Percentiles rank a stretch among this genome's conserved stretches.
These are phyloP conservation scores for Colletotrichum aenigma DNA, from an alignment of 2,329 filamentous ascomycete genomes.

Conservation along the genomic window DNA sequence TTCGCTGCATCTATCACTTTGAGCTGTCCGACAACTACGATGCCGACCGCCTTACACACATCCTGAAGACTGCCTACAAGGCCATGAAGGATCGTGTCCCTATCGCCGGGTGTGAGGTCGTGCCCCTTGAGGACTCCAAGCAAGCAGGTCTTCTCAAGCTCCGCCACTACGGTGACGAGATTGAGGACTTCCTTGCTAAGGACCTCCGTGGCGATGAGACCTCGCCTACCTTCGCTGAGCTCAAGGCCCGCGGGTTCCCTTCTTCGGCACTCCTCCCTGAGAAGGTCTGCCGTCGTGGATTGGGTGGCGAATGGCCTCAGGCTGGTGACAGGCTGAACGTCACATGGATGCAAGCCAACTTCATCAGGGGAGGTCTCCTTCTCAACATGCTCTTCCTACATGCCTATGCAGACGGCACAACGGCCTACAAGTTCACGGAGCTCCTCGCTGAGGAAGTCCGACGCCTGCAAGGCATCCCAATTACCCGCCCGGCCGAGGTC, in stretches of 20 bases:
- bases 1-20: not conserved
- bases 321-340: constrained; percentile 19
- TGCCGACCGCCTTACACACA: not conserved
- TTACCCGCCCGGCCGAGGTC: constrained; percentile 26
- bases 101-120: not conserved
- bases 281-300: constrained; percentile 25
- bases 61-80: not conserved
- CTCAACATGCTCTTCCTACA: constrained; percentile 32
- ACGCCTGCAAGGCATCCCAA: constrained; percentile 29
- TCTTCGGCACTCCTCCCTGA: constrained; percentile 24
- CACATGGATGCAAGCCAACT: constrained; percentile 29
- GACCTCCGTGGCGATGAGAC: constrained; percentile 26
- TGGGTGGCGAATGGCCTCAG: constrained; percentile 25
- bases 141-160: constrained; percentile 35
- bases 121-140: constrained; percentile 26
- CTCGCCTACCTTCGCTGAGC: constrained; percentile 28
- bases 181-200: constrained; percentile 28
- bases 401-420: constrained; percentile 36
- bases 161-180: constrained; percentile 25
- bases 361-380: constrained; percentile 32
- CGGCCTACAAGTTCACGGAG: constrained; percentile 33
- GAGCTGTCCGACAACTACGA: not conserved
- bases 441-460: constrained; percentile 40
- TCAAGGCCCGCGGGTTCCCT: constrained; percentile 30
- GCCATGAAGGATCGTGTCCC: not conserved